These are phyloP conservation scores for Xylaria sp. DNA, from an alignment of 2,329 filamentous ascomycete species.

Conservation along the genomic window DNA sequence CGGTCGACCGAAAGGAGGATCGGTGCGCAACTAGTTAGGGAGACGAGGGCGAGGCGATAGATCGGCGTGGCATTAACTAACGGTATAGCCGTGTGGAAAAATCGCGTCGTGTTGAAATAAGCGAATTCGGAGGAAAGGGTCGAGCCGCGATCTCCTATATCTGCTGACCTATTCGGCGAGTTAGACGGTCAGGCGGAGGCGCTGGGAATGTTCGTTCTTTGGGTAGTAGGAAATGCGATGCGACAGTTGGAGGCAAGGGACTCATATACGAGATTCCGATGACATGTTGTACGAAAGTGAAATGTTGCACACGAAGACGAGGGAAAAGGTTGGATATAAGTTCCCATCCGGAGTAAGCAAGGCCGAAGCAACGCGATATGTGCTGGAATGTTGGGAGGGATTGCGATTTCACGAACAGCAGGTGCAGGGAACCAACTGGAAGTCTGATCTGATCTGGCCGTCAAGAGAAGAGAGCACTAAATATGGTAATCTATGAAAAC, in stretches of 20 bases:
- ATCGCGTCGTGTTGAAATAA: conserved; percentile 1
- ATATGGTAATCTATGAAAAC: background rate
- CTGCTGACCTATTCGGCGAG: conserved; percentile 11
- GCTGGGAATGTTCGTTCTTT: background rate
- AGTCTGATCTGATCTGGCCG: background rate
- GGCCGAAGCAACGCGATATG: background rate
- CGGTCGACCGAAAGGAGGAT: conserved; percentile 26
- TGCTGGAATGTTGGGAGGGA: conserved; percentile 13
- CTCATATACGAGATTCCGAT: conserved; percentile 11
- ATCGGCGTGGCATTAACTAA: background rate
- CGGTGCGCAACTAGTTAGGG: conserved; percentile 15
- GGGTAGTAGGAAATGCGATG: conserved; percentile 2
- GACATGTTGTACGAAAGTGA: conserved; percentile 12
- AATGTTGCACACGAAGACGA: conserved; percentile 10
- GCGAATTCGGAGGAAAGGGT: conserved; percentile 12
- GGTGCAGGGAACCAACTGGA: background rate
- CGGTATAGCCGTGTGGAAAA: conserved; percentile 5
- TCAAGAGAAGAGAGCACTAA: background rate
- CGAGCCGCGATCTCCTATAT: conserved; percentile 5
- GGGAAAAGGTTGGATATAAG: background rate
- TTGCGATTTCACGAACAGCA: conserved; percentile 1
- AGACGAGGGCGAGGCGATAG: background rate
- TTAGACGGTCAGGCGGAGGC: background rate
- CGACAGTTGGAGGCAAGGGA: conserved; percentile 10
- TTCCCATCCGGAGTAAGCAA: background rate